Percentiles rank a stretch among this genome's conserved stretches.
Conservation (phyloP, 352 stramenopile species). For the Globisporangium parvum region DNA sequence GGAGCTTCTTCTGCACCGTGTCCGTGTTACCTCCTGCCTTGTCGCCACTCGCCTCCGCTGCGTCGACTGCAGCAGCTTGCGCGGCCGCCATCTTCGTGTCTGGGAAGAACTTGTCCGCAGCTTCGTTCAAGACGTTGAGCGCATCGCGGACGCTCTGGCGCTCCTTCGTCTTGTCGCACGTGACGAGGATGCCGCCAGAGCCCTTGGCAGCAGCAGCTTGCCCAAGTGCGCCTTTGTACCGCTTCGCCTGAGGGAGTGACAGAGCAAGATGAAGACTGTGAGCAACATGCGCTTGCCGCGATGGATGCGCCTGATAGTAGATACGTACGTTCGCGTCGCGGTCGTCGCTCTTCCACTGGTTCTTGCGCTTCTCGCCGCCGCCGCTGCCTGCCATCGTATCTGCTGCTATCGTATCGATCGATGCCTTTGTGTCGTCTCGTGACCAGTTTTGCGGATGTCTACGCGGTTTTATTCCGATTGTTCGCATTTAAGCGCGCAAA, state of each 20-base stretch:
- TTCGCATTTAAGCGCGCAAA: background rate
- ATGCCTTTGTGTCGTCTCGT: background rate
- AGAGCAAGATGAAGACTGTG: background rate
- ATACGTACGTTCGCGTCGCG: slow-evolving; percentile 2
- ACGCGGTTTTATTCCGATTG: background rate
- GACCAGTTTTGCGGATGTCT: background rate
- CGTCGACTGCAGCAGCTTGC: slow-evolving; percentile 18
- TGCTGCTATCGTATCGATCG: background rate
- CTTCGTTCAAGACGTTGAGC: slow-evolving; percentile 72
- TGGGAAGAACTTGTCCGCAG: slow-evolving; percentile 58
- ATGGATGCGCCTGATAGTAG: background rate
- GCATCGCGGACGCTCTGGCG: slow-evolving; percentile 63
- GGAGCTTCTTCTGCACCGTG: slow-evolving; percentile 58
- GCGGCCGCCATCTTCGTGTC: slow-evolving; percentile 9
- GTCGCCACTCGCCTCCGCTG: slow-evolving; percentile 9
- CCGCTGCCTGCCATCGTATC: slow-evolving; percentile 16
- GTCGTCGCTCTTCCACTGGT: slow-evolving; percentile 40
- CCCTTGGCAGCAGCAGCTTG: slow-evolving; percentile 54
- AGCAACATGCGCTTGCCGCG: background rate
- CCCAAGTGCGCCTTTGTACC: slow-evolving; percentile 44
- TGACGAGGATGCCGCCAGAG: slow-evolving; percentile 54
- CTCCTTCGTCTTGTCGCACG: slow-evolving; percentile 74
- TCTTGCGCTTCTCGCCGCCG: slow-evolving; percentile 43
- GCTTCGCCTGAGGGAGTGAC: slow-evolving; percentile 30
- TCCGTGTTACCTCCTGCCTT: slow-evolving; percentile 19